Base-by-base conservation (phyloP, 179 eudicot species). In the Patellifolia procumbens region DNA sequence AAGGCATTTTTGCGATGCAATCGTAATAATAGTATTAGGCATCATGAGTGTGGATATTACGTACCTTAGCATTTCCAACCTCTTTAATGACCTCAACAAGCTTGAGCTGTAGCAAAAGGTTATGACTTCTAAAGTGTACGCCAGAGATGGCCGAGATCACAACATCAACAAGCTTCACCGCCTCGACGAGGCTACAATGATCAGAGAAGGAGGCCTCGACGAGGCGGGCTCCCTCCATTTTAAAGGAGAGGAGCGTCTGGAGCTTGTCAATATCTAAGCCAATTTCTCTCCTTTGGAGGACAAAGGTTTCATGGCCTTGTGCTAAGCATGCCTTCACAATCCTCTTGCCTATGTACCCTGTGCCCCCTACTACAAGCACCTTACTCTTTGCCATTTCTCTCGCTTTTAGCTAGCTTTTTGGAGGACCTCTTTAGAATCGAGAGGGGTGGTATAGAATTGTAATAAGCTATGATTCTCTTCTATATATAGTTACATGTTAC, bases 41-140 rank as follows among this genome's bases (percentile, higher is more conserved):
- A 19, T 9, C 10, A 13, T 49, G 13, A 49, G 22, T 49, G 3
- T 49, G 10, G 3, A 63, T 6, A 24, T 28, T 7, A 4, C 5
- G n/a, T 83, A 86, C 97, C 95, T 92, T 91, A 55, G 91, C 76
- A 68, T 89, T 92, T 70, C 96, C 96, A 55, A 96, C 97, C 78
- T 91, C 90, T 81, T 89, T 91, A 65, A 93, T 91, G 59, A 96
- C 97, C 46, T 91, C 89, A 71, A 93, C 87, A 52, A 93, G 90
- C 81, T 91, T 85, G 68, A 91, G 94, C 81, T 93, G 96, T 83
- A 84, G 2, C 82, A 87, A 56, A 15, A 91, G 56, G 51, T 82
- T 86, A 59, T 91, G 94, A 65, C 85, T 87, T 78, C 94, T 73
- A 55, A 84, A 86, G 62, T 88, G 91, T 0, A 83, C 91, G 2